Conservation (phyloP, 257 asterid genomes). For the Cruciata laevipes region DNA sequence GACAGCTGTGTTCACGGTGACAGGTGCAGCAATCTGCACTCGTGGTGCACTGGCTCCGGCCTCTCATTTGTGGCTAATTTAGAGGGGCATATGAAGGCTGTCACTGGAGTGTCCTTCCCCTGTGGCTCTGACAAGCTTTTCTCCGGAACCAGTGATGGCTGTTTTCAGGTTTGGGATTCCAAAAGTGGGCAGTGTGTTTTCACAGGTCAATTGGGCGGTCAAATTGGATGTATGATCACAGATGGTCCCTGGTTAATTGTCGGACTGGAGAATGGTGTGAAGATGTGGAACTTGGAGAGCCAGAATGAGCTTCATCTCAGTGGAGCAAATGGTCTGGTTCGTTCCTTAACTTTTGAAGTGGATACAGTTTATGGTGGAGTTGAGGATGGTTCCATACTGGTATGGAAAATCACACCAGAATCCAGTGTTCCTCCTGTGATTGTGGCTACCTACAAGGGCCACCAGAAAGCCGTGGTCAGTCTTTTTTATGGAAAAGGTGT, state of each 20-base stretch:
- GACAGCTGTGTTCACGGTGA: constrained; percentile 4
- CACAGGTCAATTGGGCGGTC: constrained; percentile 20
- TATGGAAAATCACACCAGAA: constrained; percentile 38
- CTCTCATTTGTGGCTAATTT: constrained; percentile 40
- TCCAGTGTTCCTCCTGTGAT: constrained; percentile 19
- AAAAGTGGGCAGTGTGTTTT: constrained; percentile 17
- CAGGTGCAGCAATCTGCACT: constrained; percentile 7
- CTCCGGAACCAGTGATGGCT: not conserved
- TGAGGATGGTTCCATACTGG: constrained; percentile 54
- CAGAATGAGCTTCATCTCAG: constrained; percentile 26
- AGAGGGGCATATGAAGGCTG: constrained; percentile 35
- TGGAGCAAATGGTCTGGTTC: constrained; percentile 46
- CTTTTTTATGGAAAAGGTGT: constrained; percentile 30
- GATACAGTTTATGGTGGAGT: constrained; percentile 51
- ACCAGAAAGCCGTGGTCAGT: constrained; percentile 33
- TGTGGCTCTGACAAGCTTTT: constrained; percentile 2
- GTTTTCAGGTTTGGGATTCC: not conserved
- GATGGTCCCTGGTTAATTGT: constrained; percentile 60
- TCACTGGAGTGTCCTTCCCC: not conserved
- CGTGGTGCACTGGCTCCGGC: constrained; percentile 11
- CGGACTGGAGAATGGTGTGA: constrained; percentile 41
- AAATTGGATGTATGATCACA: constrained; percentile 36
- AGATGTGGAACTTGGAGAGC: constrained; percentile 35
- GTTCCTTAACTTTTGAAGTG: constrained; percentile 27
- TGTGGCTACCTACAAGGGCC: constrained; percentile 34